Evolutionary conservation across 805 yeast genomes (phyloP).

Genomic region (Suhomyces xylopsoci): DNA sequence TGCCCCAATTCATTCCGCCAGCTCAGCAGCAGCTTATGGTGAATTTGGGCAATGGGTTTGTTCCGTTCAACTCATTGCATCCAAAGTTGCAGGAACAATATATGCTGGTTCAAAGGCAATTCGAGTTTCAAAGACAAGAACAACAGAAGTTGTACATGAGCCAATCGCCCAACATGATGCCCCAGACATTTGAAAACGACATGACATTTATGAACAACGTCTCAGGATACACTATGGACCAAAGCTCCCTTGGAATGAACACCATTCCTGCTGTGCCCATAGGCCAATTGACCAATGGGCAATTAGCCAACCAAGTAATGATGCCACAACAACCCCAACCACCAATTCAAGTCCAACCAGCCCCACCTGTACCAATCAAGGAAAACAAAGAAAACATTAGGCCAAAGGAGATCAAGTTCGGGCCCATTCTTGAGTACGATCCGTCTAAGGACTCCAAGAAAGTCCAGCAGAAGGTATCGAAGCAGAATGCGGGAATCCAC

Average conservation of each 20-base stretch:
- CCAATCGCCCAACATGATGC: not conserved
- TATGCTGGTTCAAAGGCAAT: slow-evolving; percentile 16
- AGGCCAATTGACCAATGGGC: not conserved
- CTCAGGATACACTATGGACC: not conserved
- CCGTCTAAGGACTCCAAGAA: slow-evolving; percentile 29
- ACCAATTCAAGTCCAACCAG: not conserved
- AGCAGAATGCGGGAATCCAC: slow-evolving; percentile 18
- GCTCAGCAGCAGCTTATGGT: slow-evolving; percentile 16
- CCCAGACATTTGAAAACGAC: slow-evolving; percentile 1
- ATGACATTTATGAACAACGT: not conserved
- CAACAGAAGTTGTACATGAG: slow-evolving; percentile 6
- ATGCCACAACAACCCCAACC: not conserved
- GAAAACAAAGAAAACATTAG: slow-evolving; percentile 19
- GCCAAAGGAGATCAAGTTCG: slow-evolving; percentile 32
- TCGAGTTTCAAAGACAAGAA: slow-evolving; percentile 13
- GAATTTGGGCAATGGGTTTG: slow-evolving; percentile 18
- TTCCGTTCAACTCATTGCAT: slow-evolving; percentile 16
- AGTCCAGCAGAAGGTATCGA: slow-evolving; percentile 14
- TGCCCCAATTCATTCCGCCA: slow-evolving; percentile 1
- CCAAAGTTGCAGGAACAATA: slow-evolving; percentile 18
- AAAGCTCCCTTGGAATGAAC: not conserved
- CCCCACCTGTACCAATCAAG: slow-evolving; percentile 5
- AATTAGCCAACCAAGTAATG: not conserved
- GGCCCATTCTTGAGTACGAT: slow-evolving; percentile 40
- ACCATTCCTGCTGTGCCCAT: not conserved